Evolutionary conservation across 768 basidiomycete species (phyloP), one percentile per base, ranked within the genome.

Genomic region (Dictyophora rubrovolvata): DNA sequence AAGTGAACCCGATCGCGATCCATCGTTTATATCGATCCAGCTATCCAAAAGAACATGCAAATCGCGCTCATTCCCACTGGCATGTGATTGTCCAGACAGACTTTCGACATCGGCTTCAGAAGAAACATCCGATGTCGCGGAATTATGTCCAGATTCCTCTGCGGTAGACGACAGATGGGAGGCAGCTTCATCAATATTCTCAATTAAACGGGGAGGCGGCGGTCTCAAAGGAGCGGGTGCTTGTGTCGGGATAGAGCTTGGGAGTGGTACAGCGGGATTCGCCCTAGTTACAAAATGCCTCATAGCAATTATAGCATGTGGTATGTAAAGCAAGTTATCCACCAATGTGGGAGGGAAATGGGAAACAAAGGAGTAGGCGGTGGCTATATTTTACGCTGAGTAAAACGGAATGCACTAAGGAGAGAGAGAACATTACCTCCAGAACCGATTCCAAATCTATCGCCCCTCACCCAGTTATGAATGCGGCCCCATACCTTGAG

Each of bases 61-160:
- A 20, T 61, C 54, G 20, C 54, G 50, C 9, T 54, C 54, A 47
- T 21, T 54, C 20, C 60, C 50, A 16, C 52, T 54, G 36, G 33
- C 42, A 48, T 21, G 22, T 20, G 53, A 21, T 10, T 35, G 33
- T 46, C 21, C 46, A 20, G 53, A 35, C 1, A 51, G 49, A 64
- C 84, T 84, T 69, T 88, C 87, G 11, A 80, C 75, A 59, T 89
- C 87, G 6, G 79, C 79, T 55, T 89, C 86, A 0, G 85, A 86
- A 48, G 73, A 76, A 18, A 74, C 72, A 56, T 83, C 86, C 18
- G 65, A 63, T 53, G 66, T 66, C 14, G 56, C 60, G 17, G 57
- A 23, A 49, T 64, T 53, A 12, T 61, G 48, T 36, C 59, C 60
- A 35, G 53, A 47, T 16, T 64, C 66, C 21, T 66, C 63, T 55